phyloP scores from a whole-genome alignment of 768 basidiomycete species.

The Strobilomyces echinocephalus region DNA sequence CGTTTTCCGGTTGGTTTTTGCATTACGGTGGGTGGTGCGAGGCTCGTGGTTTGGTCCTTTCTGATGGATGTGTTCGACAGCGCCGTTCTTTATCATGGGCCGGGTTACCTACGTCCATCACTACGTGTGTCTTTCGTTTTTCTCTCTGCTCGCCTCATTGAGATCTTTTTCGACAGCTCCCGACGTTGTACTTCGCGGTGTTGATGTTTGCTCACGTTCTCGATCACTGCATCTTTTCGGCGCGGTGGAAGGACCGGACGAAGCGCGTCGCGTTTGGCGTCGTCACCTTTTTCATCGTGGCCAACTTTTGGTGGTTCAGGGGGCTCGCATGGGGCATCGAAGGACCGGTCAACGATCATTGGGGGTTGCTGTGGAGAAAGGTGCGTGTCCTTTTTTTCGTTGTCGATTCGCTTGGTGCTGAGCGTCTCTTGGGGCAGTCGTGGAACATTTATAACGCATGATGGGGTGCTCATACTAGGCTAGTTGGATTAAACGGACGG shows the following conservation, averaged over 20 bases:
- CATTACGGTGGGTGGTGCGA: not conserved
- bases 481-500: not conserved
- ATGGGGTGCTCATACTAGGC: not conserved
- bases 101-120: constrained; percentile 96
- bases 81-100: constrained; percentile 97
- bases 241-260: constrained; percentile 55
- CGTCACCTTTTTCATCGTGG: constrained; percentile 53
- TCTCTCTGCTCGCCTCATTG: not conserved
- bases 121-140: constrained; percentile 56
- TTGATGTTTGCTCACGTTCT: constrained; percentile 86
- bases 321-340: constrained; percentile 81
- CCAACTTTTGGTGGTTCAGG: constrained; percentile 95
- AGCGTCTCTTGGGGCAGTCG: constrained; percentile 14
- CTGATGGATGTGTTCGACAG: constrained; percentile 36
- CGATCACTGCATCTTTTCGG: constrained; percentile 89
- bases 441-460: not conserved
- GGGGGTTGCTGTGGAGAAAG: constrained; percentile 76
- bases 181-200: constrained; percentile 95
- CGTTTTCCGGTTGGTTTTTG: constrained; percentile 85
- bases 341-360: constrained; percentile 78
- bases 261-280: constrained; percentile 72
- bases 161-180: constrained; percentile 50
- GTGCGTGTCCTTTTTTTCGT: constrained; percentile 28
- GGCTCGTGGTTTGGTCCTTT: not conserved
- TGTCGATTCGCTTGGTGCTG: not conserved